Conservation (phyloP, 148 eudicot species). For the Rhododendron williamsianum region DNA sequence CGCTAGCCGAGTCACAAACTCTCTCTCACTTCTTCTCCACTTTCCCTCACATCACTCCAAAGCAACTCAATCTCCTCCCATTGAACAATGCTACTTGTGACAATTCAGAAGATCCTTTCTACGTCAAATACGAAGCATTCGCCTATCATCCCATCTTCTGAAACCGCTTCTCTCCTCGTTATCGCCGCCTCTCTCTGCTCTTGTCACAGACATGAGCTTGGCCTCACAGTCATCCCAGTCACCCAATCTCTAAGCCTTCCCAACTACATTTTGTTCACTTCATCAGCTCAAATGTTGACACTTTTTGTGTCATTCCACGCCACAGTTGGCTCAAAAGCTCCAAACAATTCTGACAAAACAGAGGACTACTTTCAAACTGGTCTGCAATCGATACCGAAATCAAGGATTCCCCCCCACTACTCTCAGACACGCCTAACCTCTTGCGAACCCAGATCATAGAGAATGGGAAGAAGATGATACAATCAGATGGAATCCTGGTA, state of each 20-base stretch:
- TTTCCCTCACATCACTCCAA: constrained; percentile 2
- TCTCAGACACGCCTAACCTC: constrained; percentile 4
- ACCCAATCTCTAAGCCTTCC: constrained; percentile 3
- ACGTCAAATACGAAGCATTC: constrained; percentile 11
- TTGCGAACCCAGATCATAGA: not conserved
- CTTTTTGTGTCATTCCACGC: constrained; percentile 3
- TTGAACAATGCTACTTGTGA: not conserved
- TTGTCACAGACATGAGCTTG: constrained; percentile 17
- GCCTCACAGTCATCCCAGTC: constrained; percentile 15
- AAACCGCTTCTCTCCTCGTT: not conserved
- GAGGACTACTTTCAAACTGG: not conserved
- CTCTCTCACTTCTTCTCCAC: constrained; percentile 11
- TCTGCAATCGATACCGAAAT: not conserved
- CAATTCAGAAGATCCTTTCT: constrained; percentile 11
- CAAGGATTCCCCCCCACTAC: constrained; percentile 18
- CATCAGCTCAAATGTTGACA: constrained; percentile 6
- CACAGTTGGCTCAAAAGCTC: not conserved
- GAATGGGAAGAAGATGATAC: constrained; percentile 6
- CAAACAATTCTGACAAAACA: not conserved
- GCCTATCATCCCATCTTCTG: constrained; percentile 7
- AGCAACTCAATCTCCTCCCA: constrained; percentile 11
- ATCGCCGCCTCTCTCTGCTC: constrained; percentile 7
- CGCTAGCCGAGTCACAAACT: constrained; percentile 1
- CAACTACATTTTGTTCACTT: constrained; percentile 1
- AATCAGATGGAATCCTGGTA: constrained; percentile 16